Percentiles rank a stretch among this genome's conserved stretches.
Evolutionary conservation across 2,329 filamentous ascomycete species (phyloP).

Genomic region (Fonsecaea erecta): DNA sequence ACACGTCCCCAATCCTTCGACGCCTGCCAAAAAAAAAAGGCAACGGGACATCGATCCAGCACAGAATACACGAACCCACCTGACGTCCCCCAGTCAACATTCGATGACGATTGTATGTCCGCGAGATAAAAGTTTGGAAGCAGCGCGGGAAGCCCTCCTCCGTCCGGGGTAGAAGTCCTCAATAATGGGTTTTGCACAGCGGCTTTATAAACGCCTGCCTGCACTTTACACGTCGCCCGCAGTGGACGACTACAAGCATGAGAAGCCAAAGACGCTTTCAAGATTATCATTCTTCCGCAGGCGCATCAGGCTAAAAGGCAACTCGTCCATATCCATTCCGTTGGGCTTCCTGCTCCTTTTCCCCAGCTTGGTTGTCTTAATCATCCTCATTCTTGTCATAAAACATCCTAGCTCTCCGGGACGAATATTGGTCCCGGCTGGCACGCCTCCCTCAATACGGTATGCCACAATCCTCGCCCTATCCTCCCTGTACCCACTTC

Average conservation of each 20-base stretch:
- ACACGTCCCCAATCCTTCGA: conserved; percentile 7
- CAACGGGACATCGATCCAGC: not conserved
- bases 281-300: conserved; percentile 80
- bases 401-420: conserved; percentile 83
- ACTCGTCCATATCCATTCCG: conserved; percentile 90
- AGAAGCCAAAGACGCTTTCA: conserved; percentile 50
- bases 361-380: conserved; percentile 84
- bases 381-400: conserved; percentile 88
- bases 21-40: not conserved
- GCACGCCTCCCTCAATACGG: conserved; percentile 87
- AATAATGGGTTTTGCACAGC: conserved; percentile 59
- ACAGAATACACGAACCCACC: not conserved
- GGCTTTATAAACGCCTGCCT: conserved; percentile 58
- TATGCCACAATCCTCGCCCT: conserved; percentile 51
- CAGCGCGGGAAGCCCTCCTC: conserved; percentile 24
- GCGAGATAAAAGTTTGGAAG: conserved; percentile 23
- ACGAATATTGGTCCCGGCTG: conserved; percentile 83
- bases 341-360: conserved; percentile 91
- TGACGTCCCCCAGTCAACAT: conserved; percentile 2
- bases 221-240: conserved; percentile 51
- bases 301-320: conserved; percentile 85
- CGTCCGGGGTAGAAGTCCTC: conserved; percentile 14
- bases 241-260: conserved; percentile 52
- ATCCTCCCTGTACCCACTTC: conserved; percentile 19
- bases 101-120: conserved; percentile 27